A percentile compares a stretch with the other conserved stretches of the same genome.
phyloP scores from a whole-genome alignment of 768 basidiomycete genomes.

The Lentinula sp. region DNA sequence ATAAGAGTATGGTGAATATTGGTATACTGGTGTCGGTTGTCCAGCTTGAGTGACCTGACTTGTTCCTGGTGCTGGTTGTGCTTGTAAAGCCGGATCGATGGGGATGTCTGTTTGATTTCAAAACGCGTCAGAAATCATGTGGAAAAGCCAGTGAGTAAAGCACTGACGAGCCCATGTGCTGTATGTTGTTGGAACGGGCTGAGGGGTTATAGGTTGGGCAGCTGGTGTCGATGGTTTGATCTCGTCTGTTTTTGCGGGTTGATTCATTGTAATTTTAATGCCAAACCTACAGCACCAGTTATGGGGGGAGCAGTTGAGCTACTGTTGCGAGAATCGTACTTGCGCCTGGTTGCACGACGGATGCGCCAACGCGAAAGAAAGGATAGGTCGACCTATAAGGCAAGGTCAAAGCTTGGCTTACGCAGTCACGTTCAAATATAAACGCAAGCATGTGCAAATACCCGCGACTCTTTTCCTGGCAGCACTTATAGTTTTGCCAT shows the following conservation, averaged over 20 bases:
- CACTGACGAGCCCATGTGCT: constrained; percentile 22
- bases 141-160: neutral
- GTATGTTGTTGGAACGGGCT: constrained; percentile 23
- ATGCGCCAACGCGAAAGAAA: too few species aligned
- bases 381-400: neutral
- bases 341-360: too few species aligned
- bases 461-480: too few species aligned
- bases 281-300: neutral
- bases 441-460: too few species aligned
- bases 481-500: too few species aligned
- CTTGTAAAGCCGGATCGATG: constrained; percentile 65
- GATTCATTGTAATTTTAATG: neutral
- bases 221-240: constrained; percentile 24
- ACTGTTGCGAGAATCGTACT: too few species aligned
- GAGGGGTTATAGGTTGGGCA: constrained; percentile 14
- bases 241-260: constrained; percentile 35
- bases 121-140: too few species aligned
- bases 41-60: constrained; percentile 24
- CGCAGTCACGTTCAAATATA: neutral
- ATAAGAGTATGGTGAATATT: constrained; percentile 29
- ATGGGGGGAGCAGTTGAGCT: neutral
- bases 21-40: constrained; percentile 24
- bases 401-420: neutral
- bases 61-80: constrained; percentile 32
- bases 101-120: constrained; percentile 36